A percentile compares a stretch with the other conserved stretches of the same genome.
phyloP scores from a whole-genome alignment of 257 asterid genomes.

The Solanum arcanum region DNA sequence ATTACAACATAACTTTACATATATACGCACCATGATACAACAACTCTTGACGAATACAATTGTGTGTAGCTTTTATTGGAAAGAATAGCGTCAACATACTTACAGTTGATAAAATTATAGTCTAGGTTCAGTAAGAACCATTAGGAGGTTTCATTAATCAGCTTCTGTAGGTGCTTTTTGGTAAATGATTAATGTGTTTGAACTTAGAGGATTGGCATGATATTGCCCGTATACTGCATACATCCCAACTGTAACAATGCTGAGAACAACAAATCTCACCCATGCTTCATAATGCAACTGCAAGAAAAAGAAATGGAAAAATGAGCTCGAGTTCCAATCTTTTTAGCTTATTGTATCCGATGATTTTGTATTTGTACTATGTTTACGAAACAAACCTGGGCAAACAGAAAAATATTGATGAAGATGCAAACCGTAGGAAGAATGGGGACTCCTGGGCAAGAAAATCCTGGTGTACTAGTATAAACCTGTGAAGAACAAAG shows the following conservation, averaged over 20 bases:
- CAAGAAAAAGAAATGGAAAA: slow-evolving; percentile 6
- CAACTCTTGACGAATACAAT: neutral
- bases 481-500: slow-evolving; percentile 34
- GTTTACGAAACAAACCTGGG: slow-evolving; percentile 52
- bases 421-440: slow-evolving; percentile 75
- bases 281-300: slow-evolving; percentile 96
- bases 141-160: slow-evolving; percentile 12
- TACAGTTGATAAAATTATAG: slow-evolving; percentile 16
- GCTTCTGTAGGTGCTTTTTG: slow-evolving; percentile 49
- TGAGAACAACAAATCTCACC: slow-evolving; percentile 74
- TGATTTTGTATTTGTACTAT: neutral
- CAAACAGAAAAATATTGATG: slow-evolving; percentile 73
- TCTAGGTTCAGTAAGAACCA: neutral
- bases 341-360: neutral
- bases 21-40: neutral
- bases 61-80: neutral
- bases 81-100: neutral
- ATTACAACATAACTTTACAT: neutral
- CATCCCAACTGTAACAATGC: slow-evolving; percentile 48
- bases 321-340: neutral
- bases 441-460: slow-evolving; percentile 91
- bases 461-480: slow-evolving; percentile 57
- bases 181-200: slow-evolving; percentile 38
- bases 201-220: slow-evolving; percentile 74
- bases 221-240: slow-evolving; percentile 87